Base-by-base conservation (phyloP, 805 yeast species). In the Ogataea pilisensis region DNA sequence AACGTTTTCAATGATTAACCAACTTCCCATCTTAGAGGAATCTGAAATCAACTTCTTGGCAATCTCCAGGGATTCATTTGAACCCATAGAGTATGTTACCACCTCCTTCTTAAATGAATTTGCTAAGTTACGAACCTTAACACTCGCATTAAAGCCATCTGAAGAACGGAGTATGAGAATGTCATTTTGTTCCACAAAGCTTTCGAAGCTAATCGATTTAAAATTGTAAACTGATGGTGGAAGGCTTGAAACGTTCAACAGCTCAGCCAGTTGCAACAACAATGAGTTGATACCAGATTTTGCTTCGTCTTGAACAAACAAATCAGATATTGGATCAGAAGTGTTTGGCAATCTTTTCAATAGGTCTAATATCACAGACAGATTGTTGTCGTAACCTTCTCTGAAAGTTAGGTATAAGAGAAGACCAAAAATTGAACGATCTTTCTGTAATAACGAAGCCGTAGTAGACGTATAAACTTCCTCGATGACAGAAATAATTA, bases 1-100 rank as follows among this genome's bases (percentile, higher is more conserved):
- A 11, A 86, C 66, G 54, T 90, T 90, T 55, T 91, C 95, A 24
- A 91, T 60, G 22, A 90, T 51, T 0, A 91, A 59, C 96, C 96
- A 88, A 1, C 58, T 51, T 0, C 86, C 88, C 1, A 55, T 54
- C n/a, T 56, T 62, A 1, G 70, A 54, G 0, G 78, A 76, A 8
- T 57, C 60, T 1, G 57, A 53, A 8, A 87, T 62, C n/a, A 77
- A 76, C 37, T 66, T 62, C 18, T 73, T 75, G 0, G 91, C 90
- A 31, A 69, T 62, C 3, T 66, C 72, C 2, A 68, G 58, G 8
- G 85, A 82, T 58, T 87, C 95, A 19, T 59, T 55, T 0, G 95
- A 77, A 0, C 96, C 97, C 76, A 90, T 69, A 0, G 96, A 76
- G 29, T 85, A 70, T 1, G 71, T 58, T 0, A 53, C 55, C 26